Evolutionary conservation across 345 rosid species (phyloP).

Genomic region (Hypericum perforatum): DNA sequence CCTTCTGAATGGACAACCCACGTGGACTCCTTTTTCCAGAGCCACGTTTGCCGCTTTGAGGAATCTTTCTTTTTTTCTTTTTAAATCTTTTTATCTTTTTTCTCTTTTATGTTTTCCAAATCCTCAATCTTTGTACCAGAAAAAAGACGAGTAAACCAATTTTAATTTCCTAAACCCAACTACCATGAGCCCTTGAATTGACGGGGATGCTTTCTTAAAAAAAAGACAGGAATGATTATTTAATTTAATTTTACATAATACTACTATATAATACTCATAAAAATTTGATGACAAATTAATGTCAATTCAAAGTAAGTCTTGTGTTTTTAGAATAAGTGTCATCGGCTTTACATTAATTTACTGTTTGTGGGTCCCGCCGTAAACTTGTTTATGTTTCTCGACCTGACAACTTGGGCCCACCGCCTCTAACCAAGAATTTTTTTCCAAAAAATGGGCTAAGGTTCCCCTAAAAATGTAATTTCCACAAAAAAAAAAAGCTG

Average conservation of each 20-base stretch:
- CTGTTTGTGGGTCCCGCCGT: conserved; percentile 6
- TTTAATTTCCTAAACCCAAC: conserved; percentile 3
- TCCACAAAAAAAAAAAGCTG: not conserved
- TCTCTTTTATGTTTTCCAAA: too few relatives aligned
- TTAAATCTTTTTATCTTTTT: not conserved
- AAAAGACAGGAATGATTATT: too few relatives aligned
- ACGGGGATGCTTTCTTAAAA: too few relatives aligned
- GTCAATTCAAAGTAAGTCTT: too few relatives aligned
- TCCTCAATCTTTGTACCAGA: too few relatives aligned
- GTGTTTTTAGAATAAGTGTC: too few relatives aligned
- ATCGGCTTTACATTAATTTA: conserved; percentile 25
- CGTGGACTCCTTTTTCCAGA: conserved; percentile 11
- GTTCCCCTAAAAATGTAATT: too few relatives aligned
- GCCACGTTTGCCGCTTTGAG: conserved; percentile 21
- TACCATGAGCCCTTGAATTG: conserved; percentile 9
- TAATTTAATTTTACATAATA: too few relatives aligned
- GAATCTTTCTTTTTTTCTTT: conserved; percentile 5
- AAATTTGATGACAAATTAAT: too few relatives aligned
- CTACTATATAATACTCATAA: too few relatives aligned
- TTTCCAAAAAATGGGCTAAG: not conserved
- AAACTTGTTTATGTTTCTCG: conserved; percentile 6
- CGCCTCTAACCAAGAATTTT: conserved; percentile 9
- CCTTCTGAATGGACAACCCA: conserved; percentile 20
- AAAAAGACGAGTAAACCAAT: too few relatives aligned
- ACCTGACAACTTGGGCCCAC: conserved; percentile 28